These are phyloP conservation scores for Ananas comosus DNA, from an alignment of 176 grass and related monocot species.

Conservation along the genomic window DNA sequence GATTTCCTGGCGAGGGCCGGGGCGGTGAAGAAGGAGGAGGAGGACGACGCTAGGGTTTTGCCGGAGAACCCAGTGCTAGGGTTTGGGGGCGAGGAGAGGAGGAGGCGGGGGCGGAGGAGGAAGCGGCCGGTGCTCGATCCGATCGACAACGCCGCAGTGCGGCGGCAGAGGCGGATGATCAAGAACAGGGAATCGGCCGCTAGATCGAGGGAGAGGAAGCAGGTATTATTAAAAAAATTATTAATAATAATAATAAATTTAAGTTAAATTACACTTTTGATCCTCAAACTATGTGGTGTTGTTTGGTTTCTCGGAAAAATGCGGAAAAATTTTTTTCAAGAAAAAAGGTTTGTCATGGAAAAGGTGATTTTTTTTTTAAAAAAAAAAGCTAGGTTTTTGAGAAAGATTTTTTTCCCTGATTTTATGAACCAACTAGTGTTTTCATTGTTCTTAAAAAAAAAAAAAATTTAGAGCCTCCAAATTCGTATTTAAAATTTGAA, in stretches of 20 bases:
- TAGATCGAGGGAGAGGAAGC: slow-evolving; percentile 93
- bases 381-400: no score
- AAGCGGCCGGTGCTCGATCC: slow-evolving; percentile 74
- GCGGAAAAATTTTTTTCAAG: no score
- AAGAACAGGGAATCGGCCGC: slow-evolving; percentile 94
- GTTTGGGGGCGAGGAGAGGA: slow-evolving; percentile 18
- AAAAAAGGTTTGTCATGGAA: no score
- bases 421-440: slow-evolving; percentile 12
- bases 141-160: slow-evolving; percentile 60
- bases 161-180: slow-evolving; percentile 93
- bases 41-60: slow-evolving; percentile 27
- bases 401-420: no score
- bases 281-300: no score
- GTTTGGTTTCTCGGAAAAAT: no score
- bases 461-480: no score
- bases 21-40: slow-evolving; percentile 30
- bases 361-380: no score
- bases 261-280: no score
- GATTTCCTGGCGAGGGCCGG: slow-evolving; percentile 81
- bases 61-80: slow-evolving; percentile 21
- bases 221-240: slow-evolving; percentile 7
- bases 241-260: no score
- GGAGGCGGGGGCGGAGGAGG: slow-evolving; percentile 33
- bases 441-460: neutral
- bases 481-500: no score